These are phyloP conservation scores for Plectosphaerella cucumerina DNA, from an alignment of 2,329 filamentous ascomycete genomes.

Conservation along the genomic window DNA sequence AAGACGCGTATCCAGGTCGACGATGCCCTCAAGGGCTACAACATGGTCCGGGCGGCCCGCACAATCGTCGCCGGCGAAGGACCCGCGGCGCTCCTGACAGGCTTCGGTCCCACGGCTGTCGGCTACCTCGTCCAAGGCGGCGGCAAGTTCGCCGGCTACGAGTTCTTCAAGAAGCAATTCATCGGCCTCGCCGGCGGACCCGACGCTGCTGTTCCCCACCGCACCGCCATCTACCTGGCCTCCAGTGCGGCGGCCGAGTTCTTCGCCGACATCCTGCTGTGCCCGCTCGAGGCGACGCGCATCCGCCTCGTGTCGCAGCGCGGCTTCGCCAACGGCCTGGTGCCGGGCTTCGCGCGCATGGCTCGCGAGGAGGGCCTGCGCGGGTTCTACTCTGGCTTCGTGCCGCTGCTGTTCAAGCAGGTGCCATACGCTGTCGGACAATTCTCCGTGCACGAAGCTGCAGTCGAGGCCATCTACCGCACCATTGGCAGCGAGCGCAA, in stretches of 20 bases:
- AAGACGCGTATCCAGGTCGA: slow-evolving; percentile 92
- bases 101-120: slow-evolving; percentile 79
- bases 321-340: slow-evolving; percentile 68
- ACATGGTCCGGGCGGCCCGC: slow-evolving; percentile 74
- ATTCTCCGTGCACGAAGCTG: slow-evolving; percentile 91
- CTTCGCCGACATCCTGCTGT: slow-evolving; percentile 76
- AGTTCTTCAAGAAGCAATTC: slow-evolving; percentile 89
- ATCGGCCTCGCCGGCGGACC: slow-evolving; percentile 63
- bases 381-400: slow-evolving; percentile 89
- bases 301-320: slow-evolving; percentile 78
- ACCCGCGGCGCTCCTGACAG: slow-evolving; percentile 73
- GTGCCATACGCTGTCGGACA: slow-evolving; percentile 92
- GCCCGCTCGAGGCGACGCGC: slow-evolving; percentile 81
- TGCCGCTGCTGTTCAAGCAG: slow-evolving; percentile 82
- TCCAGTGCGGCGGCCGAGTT: slow-evolving; percentile 67
- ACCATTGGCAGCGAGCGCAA: slow-evolving; percentile 63
- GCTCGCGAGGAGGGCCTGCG: slow-evolving; percentile 69
- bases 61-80: slow-evolving; percentile 78
- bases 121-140: slow-evolving; percentile 89
- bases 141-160: slow-evolving; percentile 88
- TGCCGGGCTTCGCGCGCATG: slow-evolving; percentile 71
- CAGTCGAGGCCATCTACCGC: slow-evolving; percentile 71
- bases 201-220: slow-evolving; percentile 36
- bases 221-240: slow-evolving; percentile 65
- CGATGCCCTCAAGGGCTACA: slow-evolving; percentile 77